Conservation (phyloP, 345 rosid genomes). For the Pelargonium nanum region DNA sequence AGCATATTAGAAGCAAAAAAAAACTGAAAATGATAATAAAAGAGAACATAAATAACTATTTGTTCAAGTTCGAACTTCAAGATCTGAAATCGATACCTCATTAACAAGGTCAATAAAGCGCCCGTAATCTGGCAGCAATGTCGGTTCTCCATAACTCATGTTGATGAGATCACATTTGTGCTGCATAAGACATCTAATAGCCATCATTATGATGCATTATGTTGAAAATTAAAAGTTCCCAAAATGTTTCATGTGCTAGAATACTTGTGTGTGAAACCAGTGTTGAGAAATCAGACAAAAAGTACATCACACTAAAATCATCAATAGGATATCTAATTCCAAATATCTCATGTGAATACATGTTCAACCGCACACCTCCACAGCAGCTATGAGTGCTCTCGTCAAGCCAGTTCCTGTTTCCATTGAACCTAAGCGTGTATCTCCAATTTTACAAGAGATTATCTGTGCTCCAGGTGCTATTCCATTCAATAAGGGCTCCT, state of each 20-base stretch:
- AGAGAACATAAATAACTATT: background rate
- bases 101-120: constrained; percentile 92
- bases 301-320: too few relatives aligned
- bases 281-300: background rate
- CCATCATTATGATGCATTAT: constrained; percentile 3
- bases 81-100: constrained; percentile 49
- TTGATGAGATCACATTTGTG: constrained; percentile 96
- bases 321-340: too few relatives aligned
- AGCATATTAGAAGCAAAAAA: constrained; percentile 2
- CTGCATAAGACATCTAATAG: constrained; percentile 31
- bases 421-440: constrained; percentile 71
- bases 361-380: constrained; percentile 39
- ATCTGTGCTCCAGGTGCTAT: constrained; percentile 88
- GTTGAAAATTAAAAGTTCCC: background rate
- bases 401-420: constrained; percentile 84
- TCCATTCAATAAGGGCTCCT: constrained; percentile 93
- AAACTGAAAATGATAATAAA: too few relatives aligned
- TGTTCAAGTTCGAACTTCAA: background rate
- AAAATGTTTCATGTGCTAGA: background rate
- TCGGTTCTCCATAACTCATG: constrained; percentile 92
- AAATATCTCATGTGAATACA: background rate
- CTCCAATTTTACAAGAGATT: constrained; percentile 90
- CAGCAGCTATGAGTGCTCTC: constrained; percentile 60
- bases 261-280: background rate
- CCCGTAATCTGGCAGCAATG: constrained; percentile 91